A percentile compares a stretch with the other conserved stretches of the same genome.
Evolutionary conservation across 2,329 filamentous ascomycete genomes (phyloP).

Genomic region (Ophiostoma triangulosporum): DNA sequence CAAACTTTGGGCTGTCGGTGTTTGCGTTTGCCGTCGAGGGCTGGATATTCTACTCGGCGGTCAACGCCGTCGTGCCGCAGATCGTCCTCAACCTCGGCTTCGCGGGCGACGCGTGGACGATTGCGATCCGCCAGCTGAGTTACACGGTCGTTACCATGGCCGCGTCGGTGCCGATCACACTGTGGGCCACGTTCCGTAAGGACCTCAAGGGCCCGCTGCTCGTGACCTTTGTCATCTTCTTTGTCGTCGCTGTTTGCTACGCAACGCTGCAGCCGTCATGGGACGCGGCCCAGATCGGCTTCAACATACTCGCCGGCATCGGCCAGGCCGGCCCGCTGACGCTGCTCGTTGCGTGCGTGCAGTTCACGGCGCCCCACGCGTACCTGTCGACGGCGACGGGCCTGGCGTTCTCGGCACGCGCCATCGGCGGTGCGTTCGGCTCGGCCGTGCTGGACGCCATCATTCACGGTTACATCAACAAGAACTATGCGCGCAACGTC

Average conservation of each 20-base stretch:
- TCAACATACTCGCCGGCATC: constrained; percentile 33
- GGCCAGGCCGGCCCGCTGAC: constrained; percentile 37
- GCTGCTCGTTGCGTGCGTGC: constrained; percentile 34
- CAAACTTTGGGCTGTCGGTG: constrained; percentile 39
- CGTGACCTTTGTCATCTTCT: constrained; percentile 31
- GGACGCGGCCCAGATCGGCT: constrained; percentile 31
- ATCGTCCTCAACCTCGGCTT: constrained; percentile 36
- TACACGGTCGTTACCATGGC: constrained; percentile 28
- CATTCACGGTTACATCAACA: constrained; percentile 31
- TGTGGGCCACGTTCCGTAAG: constrained; percentile 34
- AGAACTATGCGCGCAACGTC: constrained; percentile 27
- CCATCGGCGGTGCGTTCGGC: constrained; percentile 39
- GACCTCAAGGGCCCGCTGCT: constrained; percentile 34
- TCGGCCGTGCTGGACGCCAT: constrained; percentile 38
- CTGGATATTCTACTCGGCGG: constrained; percentile 43
- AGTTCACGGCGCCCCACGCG: constrained; percentile 39
- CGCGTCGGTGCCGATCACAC: constrained; percentile 28
- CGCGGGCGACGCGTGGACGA: constrained; percentile 30
- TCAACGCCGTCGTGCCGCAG: constrained; percentile 36
- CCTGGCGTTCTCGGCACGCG: constrained; percentile 37
- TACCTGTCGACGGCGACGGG: constrained; percentile 40
- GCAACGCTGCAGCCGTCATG: constrained; percentile 29
- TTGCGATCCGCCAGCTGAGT: constrained; percentile 33
- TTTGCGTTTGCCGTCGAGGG: constrained; percentile 45
- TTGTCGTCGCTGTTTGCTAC: constrained; percentile 33